A percentile compares a stretch with the other conserved stretches of the same genome.
Conservation (phyloP, 257 asterid species). For the Solanum appendiculatum region DNA sequence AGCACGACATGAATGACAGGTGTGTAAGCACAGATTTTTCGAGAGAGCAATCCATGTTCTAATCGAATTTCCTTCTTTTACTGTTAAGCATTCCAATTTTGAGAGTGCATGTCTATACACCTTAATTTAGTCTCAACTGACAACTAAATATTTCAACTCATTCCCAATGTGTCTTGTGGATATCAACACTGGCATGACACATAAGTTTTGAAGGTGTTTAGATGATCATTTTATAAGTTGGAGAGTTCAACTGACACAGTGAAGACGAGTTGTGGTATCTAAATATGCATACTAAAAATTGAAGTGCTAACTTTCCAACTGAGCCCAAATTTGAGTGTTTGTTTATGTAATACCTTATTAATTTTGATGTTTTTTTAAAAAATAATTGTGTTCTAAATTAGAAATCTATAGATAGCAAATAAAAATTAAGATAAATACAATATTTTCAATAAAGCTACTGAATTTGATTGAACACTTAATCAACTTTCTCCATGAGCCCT, state of each 20-base stretch:
- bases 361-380: background rate
- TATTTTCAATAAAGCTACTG: background rate
- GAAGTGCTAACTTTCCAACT: too few species aligned
- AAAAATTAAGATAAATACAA: background rate
- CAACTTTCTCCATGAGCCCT: too few species aligned
- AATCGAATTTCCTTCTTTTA: too few species aligned
- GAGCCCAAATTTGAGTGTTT: fast-evolving
- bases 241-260: background rate
- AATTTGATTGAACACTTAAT: too few species aligned
- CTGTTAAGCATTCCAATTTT: background rate
- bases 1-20: background rate
- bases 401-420: background rate
- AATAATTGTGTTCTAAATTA: background rate
- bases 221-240: background rate
- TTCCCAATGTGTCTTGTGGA: background rate
- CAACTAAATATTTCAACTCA: background rate
- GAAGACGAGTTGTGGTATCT: background rate
- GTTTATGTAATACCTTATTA: background rate
- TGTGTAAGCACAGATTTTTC: background rate
- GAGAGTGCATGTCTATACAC: background rate
- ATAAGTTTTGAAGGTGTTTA: too few species aligned
- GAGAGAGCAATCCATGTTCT: too few species aligned
- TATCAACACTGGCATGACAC: background rate
- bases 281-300: too few species aligned
- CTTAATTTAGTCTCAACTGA: background rate